Evolutionary conservation across 169 alveolate species (phyloP).

Genomic region (Plasmodium malariae): DNA sequence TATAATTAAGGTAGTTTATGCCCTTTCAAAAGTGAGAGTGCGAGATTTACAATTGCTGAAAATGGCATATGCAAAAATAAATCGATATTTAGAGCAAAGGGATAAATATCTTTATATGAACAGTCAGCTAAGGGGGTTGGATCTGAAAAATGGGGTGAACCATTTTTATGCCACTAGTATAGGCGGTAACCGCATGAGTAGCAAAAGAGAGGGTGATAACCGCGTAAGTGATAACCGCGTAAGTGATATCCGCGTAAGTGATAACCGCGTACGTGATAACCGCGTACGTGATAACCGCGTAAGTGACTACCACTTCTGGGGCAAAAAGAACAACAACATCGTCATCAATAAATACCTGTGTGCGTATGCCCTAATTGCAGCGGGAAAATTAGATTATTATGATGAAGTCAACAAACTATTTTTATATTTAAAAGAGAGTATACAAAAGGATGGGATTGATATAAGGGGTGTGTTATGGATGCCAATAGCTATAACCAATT

Average conservation of each 20-base stretch:
- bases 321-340: slow-evolving; percentile 3
- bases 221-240: no score
- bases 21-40: slow-evolving; percentile 65
- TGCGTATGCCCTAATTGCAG: slow-evolving; percentile 76
- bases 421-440: slow-evolving; percentile 48
- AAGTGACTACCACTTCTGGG: not conserved
- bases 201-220: no score
- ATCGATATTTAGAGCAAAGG: slow-evolving; percentile 34
- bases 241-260: no score
- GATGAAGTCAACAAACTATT: slow-evolving; percentile 45
- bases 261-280: no score
- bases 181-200: no score
- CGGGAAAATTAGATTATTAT: slow-evolving; percentile 66
- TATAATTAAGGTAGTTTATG: slow-evolving; percentile 52
- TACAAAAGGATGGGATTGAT: slow-evolving; percentile 60
- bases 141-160: not conserved
- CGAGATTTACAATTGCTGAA: slow-evolving; percentile 50
- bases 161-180: no score
- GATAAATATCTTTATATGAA: slow-evolving; percentile 13
- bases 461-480: slow-evolving; percentile 76
- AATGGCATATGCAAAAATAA: slow-evolving; percentile 57
- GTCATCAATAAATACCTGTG: slow-evolving; percentile 57
- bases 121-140: not conserved
- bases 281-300: not conserved
- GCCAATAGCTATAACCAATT: slow-evolving; percentile 72